These are phyloP conservation scores for Aegilops speltoides DNA, from an alignment of 176 grass and related monocot species.

Conservation along the genomic window DNA sequence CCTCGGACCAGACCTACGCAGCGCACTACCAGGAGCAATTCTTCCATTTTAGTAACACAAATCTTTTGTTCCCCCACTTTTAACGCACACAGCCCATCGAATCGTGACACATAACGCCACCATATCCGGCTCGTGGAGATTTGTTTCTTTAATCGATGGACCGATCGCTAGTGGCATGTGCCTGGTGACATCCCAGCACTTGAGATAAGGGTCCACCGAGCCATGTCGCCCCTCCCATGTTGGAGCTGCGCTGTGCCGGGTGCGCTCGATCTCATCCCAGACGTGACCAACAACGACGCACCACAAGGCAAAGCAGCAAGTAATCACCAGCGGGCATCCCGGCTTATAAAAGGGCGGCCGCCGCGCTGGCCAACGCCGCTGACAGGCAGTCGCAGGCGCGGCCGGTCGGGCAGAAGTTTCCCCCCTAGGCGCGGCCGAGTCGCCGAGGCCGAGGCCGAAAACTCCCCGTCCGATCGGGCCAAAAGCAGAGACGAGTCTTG, in stretches of 20 bases:
- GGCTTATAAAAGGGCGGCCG: conserved; percentile 11
- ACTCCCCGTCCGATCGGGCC: neutral
- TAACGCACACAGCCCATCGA: neutral
- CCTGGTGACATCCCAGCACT: conserved; percentile 27
- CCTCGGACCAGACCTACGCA: neutral
- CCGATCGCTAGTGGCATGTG: conserved; percentile 11
- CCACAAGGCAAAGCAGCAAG: neutral
- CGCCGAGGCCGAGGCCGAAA: neutral
- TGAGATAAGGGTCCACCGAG: neutral
- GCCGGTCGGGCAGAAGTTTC: conserved; percentile 25
- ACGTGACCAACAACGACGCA: conserved; percentile 27
- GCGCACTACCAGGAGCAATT: neutral
- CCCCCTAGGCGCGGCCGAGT: neutral
- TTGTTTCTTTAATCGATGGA: conserved; percentile 24
- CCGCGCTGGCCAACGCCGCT: conserved; percentile 35
- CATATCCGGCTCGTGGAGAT: conserved; percentile 31
- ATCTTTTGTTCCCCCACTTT: neutral
- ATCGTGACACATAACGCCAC: neutral
- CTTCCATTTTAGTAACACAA: neutral
- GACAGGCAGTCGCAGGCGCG: conserved; percentile 7
- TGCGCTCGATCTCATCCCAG: conserved; percentile 10
- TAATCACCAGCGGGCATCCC: neutral
- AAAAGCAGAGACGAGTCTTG: neutral
- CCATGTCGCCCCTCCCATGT: neutral
- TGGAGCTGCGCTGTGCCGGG: neutral